Evolutionary conservation across 2,329 filamentous ascomycete genomes (phyloP), one percentile per base, ranked within the genome.

Genomic region (Venturiaceae sp.): DNA sequence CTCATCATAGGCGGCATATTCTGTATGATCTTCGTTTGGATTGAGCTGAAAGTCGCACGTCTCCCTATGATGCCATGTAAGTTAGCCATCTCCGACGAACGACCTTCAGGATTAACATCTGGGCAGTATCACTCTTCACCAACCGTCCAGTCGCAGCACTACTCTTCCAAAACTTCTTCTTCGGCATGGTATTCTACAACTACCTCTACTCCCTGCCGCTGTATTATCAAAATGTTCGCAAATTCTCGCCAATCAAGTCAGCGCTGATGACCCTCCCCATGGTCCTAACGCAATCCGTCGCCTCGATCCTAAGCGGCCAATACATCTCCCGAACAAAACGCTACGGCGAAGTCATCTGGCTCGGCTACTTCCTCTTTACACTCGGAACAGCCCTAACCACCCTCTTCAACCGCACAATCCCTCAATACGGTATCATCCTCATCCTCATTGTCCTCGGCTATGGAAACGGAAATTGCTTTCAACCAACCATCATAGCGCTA

Each of bases 191-290:
- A 1, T 85, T 83, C 63, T 83, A 84, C 63, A 73, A 77, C 2
- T 78, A 78, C 59, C 69, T 85, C 1, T 86, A 84, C 67, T 86
- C 82, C 63, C 66, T 86, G 5, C 83, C 83, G 1, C 70, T 85
- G 0, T 86, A 83, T 66, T 80, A 82, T 47, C 82, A 86, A 62
- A 84, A 84, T 59, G 80, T 77, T 3, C 74, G 76, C 26, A 70
- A 72, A 30, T 72, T 71, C 64, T 71, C 70, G 3, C 71, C 76
- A 0, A 65, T 79, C 14, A 69, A 71, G 13, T 82, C 82, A 3
- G 83, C 82, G 1, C 72, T 73, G 7, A 68, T 83, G 32, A 77
- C 76, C 2, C 70, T 80, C 8, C 75, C 80, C 0, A 70, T 84
- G 61, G 75, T 82, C 8, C 67, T 71, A 19, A 68, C 70, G 7